These are phyloP conservation scores for Solanum hybrid DNA, from an alignment of 305 asterid species.

Conservation along the genomic window DNA sequence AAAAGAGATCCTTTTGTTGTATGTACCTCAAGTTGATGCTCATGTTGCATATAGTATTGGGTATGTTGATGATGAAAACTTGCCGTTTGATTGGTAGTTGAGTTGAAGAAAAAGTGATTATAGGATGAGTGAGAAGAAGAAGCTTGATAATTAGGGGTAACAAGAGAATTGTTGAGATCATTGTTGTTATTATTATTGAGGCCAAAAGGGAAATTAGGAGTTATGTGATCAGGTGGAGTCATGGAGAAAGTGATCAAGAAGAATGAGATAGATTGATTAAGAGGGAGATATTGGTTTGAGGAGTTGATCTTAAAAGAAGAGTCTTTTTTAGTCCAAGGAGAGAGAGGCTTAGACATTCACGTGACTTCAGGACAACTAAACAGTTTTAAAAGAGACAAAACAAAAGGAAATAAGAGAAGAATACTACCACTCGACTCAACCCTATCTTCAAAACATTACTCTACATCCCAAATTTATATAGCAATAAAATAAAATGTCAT, in stretches of 20 bases:
- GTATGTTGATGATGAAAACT: conserved; percentile 14
- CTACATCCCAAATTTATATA: background rate
- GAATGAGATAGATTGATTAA: background rate
- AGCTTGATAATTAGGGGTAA: conserved; percentile 19
- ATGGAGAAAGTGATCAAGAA: conserved; percentile 11
- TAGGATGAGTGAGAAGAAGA: conserved; percentile 19
- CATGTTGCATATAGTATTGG: conserved; percentile 19
- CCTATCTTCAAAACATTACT: background rate
- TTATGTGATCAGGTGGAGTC: conserved; percentile 29
- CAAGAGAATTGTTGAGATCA: conserved; percentile 15
- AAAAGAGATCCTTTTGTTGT: background rate
- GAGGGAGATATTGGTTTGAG: background rate
- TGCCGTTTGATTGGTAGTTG: conserved; percentile 14
- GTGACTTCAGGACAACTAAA: conserved; percentile 75
- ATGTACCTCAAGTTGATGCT: conserved; percentile 18
- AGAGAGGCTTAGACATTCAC: conserved; percentile 40
- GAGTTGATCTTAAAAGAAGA: background rate
- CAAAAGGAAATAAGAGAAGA: conserved; percentile 46
- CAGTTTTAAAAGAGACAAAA: conserved; percentile 39
- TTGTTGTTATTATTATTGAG: conserved; percentile 18
- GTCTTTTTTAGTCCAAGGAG: background rate
- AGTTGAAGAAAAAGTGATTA: conserved; percentile 34
- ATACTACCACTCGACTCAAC: conserved; percentile 1
- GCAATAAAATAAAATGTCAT: background rate
- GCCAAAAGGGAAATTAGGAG: conserved; percentile 26